Evolutionary conservation across 2,329 filamentous ascomycete genomes (phyloP).

Genomic region (Colletotrichum sp.): DNA sequence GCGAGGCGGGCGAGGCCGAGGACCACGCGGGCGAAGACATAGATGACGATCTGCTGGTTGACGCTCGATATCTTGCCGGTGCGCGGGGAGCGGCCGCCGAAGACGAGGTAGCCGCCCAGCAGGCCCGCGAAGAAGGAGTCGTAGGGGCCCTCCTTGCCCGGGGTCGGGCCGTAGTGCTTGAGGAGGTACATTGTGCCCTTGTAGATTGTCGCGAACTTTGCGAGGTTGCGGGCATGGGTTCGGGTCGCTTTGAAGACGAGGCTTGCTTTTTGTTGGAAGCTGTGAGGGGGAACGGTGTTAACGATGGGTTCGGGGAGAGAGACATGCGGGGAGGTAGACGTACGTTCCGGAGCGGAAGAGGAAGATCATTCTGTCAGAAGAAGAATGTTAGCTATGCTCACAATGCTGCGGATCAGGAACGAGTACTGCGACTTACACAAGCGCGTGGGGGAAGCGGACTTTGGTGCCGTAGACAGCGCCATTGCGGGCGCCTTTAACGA

Average conservation of each 20-base stretch:
- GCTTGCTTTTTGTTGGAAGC: slow-evolving; percentile 75
- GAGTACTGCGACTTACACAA: slow-evolving; percentile 63
- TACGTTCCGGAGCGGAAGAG: slow-evolving; percentile 92
- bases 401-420: slow-evolving; percentile 18
- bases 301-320: background rate
- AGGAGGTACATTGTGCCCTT: slow-evolving; percentile 82
- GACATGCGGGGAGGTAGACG: slow-evolving; percentile 34
- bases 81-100: slow-evolving; percentile 71
- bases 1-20: slow-evolving; percentile 84
- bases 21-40: slow-evolving; percentile 91
- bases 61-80: slow-evolving; percentile 76
- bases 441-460: slow-evolving; percentile 96
- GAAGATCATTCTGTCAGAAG: slow-evolving; percentile 79
- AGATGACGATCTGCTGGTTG: slow-evolving; percentile 97
- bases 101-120: slow-evolving; percentile 90
- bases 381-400: background rate
- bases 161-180: slow-evolving; percentile 62
- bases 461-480: slow-evolving; percentile 96
- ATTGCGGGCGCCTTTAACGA: slow-evolving; percentile 95
- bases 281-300: slow-evolving; percentile 31
- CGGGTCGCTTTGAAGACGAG: slow-evolving; percentile 86
- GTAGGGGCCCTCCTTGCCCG: slow-evolving; percentile 72
- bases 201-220: slow-evolving; percentile 89
- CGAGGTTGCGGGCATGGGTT: slow-evolving; percentile 90
- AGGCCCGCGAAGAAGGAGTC: slow-evolving; percentile 89